Percentiles rank a stretch among this genome's conserved stretches.
Evolutionary conservation across 345 rosid species (phyloP).

Genomic region (Gossypium anomalum): DNA sequence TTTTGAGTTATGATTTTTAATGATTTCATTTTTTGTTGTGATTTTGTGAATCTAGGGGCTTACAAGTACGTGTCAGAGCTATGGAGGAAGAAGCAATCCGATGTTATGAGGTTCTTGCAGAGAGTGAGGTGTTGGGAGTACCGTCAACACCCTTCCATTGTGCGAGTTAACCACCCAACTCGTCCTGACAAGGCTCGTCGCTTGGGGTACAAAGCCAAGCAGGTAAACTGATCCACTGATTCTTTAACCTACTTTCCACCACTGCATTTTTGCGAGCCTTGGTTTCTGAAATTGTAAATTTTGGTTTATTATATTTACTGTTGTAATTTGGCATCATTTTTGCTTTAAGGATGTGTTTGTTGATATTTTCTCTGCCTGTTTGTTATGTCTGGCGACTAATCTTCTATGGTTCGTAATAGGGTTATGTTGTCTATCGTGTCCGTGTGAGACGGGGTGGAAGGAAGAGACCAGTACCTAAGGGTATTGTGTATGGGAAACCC

Average conservation of each 20-base stretch:
- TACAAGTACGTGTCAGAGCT: neutral
- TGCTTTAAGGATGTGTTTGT: neutral
- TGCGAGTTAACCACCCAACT: neutral
- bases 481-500: neutral
- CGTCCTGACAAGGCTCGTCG: constrained; percentile 1
- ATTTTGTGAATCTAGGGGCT: neutral
- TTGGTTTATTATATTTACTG: neutral
- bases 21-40: neutral
- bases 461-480: neutral
- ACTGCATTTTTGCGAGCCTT: neutral
- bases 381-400: no score
- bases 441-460: neutral
- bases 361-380: neutral
- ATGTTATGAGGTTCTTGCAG: neutral
- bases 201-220: neutral
- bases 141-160: neutral
- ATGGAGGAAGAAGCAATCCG: neutral
- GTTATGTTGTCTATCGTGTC: neutral
- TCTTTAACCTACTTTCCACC: no score
- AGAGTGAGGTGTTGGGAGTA: neutral
- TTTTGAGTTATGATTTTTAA: neutral
- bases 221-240: neutral
- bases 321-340: neutral
- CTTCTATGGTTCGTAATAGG: neutral
- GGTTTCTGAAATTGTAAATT: neutral